phyloP scores from a whole-genome alignment of 208 protist species.

The Trypanosoma platydactyli region DNA sequence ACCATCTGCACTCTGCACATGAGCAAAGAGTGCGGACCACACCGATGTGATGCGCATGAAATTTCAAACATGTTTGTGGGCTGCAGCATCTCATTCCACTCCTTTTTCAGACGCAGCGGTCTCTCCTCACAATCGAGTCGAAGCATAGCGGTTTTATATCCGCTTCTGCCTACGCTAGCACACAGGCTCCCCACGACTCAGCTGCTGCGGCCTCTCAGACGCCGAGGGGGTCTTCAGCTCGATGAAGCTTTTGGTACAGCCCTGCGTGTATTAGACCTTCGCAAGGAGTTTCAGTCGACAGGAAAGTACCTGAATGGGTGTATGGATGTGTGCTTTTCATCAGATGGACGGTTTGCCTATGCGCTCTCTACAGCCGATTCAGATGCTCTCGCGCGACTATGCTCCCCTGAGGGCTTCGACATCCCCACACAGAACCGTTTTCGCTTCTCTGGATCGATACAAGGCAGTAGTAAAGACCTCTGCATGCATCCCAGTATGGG shows the following conservation, averaged over 20 bases:
- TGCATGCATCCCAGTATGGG: neutral
- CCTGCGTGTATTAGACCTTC: conserved; percentile 33
- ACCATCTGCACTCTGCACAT: conserved; percentile 5
- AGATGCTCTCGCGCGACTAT: conserved; percentile 21
- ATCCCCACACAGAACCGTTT: conserved; percentile 33
- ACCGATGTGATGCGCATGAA: neutral
- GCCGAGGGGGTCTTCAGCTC: neutral
- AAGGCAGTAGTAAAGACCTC: no score
- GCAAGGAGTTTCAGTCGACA: conserved; percentile 19
- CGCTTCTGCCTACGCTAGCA: conserved; percentile 5
- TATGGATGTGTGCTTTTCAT: conserved; percentile 33
- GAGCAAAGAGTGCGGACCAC: neutral
- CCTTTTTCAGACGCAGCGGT: conserved; percentile 9
- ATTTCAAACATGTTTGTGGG: conserved; percentile 1
- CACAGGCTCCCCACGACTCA: neutral
- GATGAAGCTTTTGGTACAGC: neutral
- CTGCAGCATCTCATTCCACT: conserved; percentile 9
- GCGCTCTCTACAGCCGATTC: conserved; percentile 20
- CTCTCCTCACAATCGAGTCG: neutral
- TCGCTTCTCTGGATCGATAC: conserved; percentile 13
- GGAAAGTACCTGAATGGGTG: conserved; percentile 25
- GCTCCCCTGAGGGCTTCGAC: conserved; percentile 21
- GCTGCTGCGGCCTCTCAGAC: conserved; percentile 3
- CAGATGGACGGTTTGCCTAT: conserved; percentile 32
- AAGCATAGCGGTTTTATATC: conserved; percentile 12